Base-by-base conservation (phyloP, 2,329 filamentous ascomycete genomes). In the Teratosphaeria destructans region DNA sequence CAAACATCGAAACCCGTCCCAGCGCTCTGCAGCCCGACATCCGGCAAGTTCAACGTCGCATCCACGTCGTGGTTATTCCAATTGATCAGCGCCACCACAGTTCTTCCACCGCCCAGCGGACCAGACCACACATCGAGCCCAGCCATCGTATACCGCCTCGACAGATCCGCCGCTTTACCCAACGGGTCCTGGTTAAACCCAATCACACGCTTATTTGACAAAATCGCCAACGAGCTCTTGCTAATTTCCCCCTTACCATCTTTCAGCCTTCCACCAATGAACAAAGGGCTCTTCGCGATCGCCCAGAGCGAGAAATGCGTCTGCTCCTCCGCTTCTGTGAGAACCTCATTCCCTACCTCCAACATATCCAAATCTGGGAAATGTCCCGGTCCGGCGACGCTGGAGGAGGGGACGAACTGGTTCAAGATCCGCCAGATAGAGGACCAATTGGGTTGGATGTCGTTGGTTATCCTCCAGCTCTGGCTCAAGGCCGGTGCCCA, bases 101-200 rank as follows among this genome's bases (percentile, higher is more conserved):
- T 73, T 3, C 78, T 71, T 0, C 68, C 71, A 1, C 71, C 75
- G 0, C 78, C 78, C 1, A 82, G 71, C 7, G 76, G 72, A 0
- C 79, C 80, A 29, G 75, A 75, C 79, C 79, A 82, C 0, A 82
- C 68, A 58, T 83, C 81, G 70, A 78, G 81, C 52, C 76, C 74
- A 32, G 78, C 76, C 26, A 78, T 75, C 0, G 78, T 78, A 64
- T 78, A 77, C 5, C 79, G 73, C 4, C 78, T 71, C 27, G 52
- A 58, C 26, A 64, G 55, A 32, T 60, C 62, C 8, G 59, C 61
- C 14, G 61, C 54, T 12, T 57, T 58, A 12, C 61, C 63, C 2
- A 64, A 55, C 53, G 52, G 56, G 59, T 77, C 73, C 61, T 80
- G 78, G 60, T 76, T 76, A 62, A 78, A 77, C 0, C 69, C 71